Percentiles rank a stretch among this genome's conserved stretches.
Evolutionary conservation across 257 asterid genomes (phyloP).

Genomic region (Echites panduratus): DNA sequence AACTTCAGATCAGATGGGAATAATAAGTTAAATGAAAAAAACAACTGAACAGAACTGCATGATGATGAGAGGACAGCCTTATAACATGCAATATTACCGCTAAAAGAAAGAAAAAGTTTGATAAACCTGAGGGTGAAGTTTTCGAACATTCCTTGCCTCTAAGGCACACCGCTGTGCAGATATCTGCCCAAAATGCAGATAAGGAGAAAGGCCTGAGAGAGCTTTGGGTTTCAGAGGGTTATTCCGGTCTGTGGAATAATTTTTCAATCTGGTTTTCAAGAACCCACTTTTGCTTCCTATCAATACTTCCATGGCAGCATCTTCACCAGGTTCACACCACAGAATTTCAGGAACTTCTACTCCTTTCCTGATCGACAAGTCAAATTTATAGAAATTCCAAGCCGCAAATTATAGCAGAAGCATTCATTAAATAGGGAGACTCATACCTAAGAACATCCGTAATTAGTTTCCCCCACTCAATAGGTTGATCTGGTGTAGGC

Average conservation of each 20-base stretch:
- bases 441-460: constrained; percentile 59
- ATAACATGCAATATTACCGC: background rate
- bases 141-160: constrained; percentile 69
- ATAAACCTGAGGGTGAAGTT: constrained; percentile 59
- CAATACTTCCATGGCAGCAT: constrained; percentile 63
- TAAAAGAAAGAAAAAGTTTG: background rate
- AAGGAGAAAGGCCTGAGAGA: constrained; percentile 90
- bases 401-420: constrained; percentile 11
- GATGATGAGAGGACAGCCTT: background rate
- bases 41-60: background rate
- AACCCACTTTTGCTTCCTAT: constrained; percentile 67
- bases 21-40: too few relatives aligned
- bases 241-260: constrained; percentile 68
- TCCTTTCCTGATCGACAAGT: constrained; percentile 57
- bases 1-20: constrained; percentile 14
- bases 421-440: constrained; percentile 14
- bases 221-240: constrained; percentile 83
- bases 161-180: constrained; percentile 90
- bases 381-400: constrained; percentile 20
- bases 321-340: constrained; percentile 96
- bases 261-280: constrained; percentile 58
- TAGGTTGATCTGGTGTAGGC: constrained; percentile 31
- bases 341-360: constrained; percentile 94
- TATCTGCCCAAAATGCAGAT: constrained; percentile 94
- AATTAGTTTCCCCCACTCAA: constrained; percentile 69